Evolutionary conservation across 2,329 filamentous ascomycete species (phyloP).

Genomic region (Alternaria dauci): DNA sequence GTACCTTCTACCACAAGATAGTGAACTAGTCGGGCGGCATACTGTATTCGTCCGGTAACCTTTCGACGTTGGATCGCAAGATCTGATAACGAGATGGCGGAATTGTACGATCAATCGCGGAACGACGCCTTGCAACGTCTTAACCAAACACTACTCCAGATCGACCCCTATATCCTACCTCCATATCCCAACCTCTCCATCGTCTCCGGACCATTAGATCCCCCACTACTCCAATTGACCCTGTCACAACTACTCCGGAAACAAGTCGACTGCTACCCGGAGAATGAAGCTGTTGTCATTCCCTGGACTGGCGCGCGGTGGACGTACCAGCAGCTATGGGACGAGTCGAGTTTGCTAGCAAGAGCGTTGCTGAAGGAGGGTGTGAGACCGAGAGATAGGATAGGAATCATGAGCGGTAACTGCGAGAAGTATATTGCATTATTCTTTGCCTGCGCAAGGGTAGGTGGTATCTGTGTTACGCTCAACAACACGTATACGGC

Average conservation of each 20-base stretch:
- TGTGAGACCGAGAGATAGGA: conserved; percentile 72
- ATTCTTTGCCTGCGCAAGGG: conserved; percentile 72
- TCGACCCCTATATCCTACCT: conserved; percentile 50
- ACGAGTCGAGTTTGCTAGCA: conserved; percentile 52
- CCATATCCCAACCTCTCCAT: conserved; percentile 61
- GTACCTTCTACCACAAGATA: conserved; percentile 18
- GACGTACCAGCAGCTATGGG: conserved; percentile 62
- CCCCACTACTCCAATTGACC: conserved; percentile 74
- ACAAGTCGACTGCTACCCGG: conserved; percentile 71
- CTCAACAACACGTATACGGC: conserved; percentile 85
- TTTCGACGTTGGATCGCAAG: background rate
- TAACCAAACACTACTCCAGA: conserved; percentile 50
- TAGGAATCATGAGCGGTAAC: conserved; percentile 76
- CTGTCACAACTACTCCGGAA: conserved; percentile 76
- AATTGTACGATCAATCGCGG: conserved; percentile 37
- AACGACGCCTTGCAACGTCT: conserved; percentile 45
- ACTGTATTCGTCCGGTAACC: background rate
- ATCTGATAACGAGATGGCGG: conserved; percentile 28
- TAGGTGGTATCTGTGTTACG: conserved; percentile 68
- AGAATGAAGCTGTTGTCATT: conserved; percentile 74
- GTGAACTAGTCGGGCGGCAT: background rate
- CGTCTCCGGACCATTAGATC: conserved; percentile 72
- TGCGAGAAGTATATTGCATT: conserved; percentile 68
- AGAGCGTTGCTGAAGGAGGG: conserved; percentile 68
- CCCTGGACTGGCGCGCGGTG: conserved; percentile 79